Base-by-base conservation (phyloP, 2,329 filamentous ascomycete genomes). In the Colletotrichum filicis region DNA sequence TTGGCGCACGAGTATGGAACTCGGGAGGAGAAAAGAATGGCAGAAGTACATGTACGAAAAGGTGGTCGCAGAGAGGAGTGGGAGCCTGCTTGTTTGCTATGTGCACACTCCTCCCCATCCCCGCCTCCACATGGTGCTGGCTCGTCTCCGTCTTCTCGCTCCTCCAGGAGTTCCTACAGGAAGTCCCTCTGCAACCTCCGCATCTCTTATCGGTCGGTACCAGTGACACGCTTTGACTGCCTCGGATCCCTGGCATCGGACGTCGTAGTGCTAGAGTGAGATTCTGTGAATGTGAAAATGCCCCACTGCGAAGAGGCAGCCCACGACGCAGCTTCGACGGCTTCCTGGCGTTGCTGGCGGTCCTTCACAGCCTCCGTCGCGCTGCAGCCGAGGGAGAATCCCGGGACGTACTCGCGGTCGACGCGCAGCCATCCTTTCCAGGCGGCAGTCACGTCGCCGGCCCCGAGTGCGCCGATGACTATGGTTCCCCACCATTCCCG, bases 401-500 rank as follows among this genome's bases (percentile, higher is more conserved):
- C 81, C 24, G 77, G 75, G 0, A 86, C 81, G 37, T 82, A 79
- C 52, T 83, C 83, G 26, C 85, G 80, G 63, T 88, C 85, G 6
- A 90, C 84, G 12, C 84, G 82, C 67, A 90, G 76, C 89, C 89
- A 91, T 11, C 89, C 89, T 72, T 80, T 84, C 81, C 83, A 83
- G 1, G 83, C 84, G 1, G 83, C 80, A 30, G 78, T 81, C 49
- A 85, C 79, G 56, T 80, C 78, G 7, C 79, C 77, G 37, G 78
- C 75, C 53, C 76, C 75, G 57, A 79, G 75, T 0, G 84, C 84
- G 11, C 87, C 87, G 52, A 90, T 76, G 5, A 91, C 85, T 30
- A 91, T 76, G 2, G 87, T 89, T n/a, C 89, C 89, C 89, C 89
- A 91, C 85, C 86, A 90, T 72, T 85, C 83, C 4, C 89, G 84